Evolutionary conservation across 495 filamentous ascomycete genomes (phyloP), one percentile per base, ranked within the genome.

Genomic region (Amphirosellinia nigrospora): DNA sequence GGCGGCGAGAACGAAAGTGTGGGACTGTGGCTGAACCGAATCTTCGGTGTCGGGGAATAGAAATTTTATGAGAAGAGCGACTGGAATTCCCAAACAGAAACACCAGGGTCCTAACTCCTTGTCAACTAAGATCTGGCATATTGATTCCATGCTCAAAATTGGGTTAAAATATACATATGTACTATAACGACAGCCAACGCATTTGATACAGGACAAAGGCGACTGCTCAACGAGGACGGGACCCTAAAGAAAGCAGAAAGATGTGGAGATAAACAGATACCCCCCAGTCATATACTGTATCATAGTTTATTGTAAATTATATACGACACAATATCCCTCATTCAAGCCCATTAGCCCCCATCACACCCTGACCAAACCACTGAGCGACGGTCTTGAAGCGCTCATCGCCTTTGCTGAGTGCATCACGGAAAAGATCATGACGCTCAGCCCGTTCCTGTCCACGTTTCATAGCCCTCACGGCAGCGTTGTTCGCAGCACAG

Each of bases 341-440:
- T 58, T 70, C 68, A 7, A 70, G 36, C 8, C 43, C 38, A 63
- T 41, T 10, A 34, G 76, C 78, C 6, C 81, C 82, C 94, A 99
- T 97, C 19, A 98, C 93, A 1, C 96, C 96, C 72, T 93, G 83
- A 5, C 94, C 95, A 82, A 98, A 98, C 83, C 96, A 99, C 74
- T 98, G 94, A 72, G 92, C 91, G 4, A 98, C 86, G 21, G 93
- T 93, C 53, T 88, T 92, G 78, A 98, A 98, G 72, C 90, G 87
- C 80, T 98, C 95, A 66, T 89, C 86, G 48, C 91, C 92, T 77
- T 93, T 88, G 73, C 87, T 85, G 73, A 99, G 80, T 64, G 93
- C 93, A 69, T 90, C 91, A 75, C 87, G 85, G 80, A 99, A 99
- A 77, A 97, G 80, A 77, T 97, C 96, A 82, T 99, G 96, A 75